Base-by-base conservation (phyloP, 2,329 filamentous ascomycete genomes). In the Cordyceps pruinosa region DNA sequence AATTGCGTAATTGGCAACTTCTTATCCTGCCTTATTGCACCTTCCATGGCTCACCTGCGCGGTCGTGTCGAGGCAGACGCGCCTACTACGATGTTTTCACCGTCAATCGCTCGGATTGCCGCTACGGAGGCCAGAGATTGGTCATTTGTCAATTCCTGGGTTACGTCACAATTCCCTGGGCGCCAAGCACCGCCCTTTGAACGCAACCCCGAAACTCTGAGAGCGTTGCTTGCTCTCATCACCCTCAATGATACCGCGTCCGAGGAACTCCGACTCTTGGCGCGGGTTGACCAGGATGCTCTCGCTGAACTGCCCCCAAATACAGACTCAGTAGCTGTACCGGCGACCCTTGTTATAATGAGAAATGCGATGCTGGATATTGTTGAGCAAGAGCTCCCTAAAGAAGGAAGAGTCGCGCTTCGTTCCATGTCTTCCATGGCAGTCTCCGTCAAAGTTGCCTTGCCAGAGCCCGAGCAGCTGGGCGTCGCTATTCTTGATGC, bases 71-170 rank as follows among this genome's bases (percentile, higher is more conserved):
- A 52, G 39, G 15, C 45, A 7, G 45, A 54, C 23, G 66, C 68
- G 23, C 69, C 72, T 44, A 68, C 79, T 13, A 82, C 83, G 60
- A 85, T 88, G 57, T 88, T 87, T 72, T 87, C 85, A 4, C 85
- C 85, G 13, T 85, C 83, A 0, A 75, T 85, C 32, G 84, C 84
- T 53, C 87, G 90, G 59, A 86, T 88, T 60, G 88, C 90, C 63
- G 88, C 89, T 61, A 88, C 88, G 13, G 85, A 88, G 61, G 89
- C 90, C 47, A 92, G 93, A 68, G 92, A 97, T 72, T 97, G 93
- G 93, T 86, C 85, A 56, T 90, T 89, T 63, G 82, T 97, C 63
- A 90, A 95, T 72, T 77, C 78, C 64, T 97, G 93, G 92, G 83
- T 97, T 12, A 77, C 79, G 46, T 79, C 82, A 59, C 88, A 88